These are phyloP conservation scores for Aristolochia californica DNA, from an alignment of 164 flowering plant species.

Conservation along the genomic window DNA sequence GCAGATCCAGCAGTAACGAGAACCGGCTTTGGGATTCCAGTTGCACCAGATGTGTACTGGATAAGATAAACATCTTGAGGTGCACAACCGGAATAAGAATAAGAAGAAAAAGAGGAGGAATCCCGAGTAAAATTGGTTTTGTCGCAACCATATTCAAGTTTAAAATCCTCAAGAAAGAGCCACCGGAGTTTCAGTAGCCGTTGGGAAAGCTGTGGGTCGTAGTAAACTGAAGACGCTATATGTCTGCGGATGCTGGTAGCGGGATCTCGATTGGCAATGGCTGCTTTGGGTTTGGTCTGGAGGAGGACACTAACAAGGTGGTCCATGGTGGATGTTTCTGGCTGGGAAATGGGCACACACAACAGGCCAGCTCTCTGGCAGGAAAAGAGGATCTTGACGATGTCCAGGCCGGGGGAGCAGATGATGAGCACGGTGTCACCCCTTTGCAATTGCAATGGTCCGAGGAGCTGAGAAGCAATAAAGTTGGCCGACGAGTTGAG, in stretches of 20 bases:
- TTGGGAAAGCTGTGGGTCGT: conserved; percentile 13
- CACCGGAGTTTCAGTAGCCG: conserved; percentile 29
- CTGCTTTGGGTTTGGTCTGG: conserved; percentile 58
- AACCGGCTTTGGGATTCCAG: conserved; percentile 63
- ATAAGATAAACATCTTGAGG: conserved; percentile 44
- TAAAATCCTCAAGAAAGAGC: conserved; percentile 33
- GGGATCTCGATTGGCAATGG: conserved; percentile 31
- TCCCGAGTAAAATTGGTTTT: not conserved
- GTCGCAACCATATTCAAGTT: not conserved
- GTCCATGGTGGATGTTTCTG: conserved; percentile 16
- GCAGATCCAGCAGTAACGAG: conserved; percentile 70
- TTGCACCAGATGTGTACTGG: conserved; percentile 72
- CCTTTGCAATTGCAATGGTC: conserved; percentile 22
- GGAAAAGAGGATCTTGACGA: conserved; percentile 47
- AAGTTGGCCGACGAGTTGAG: conserved; percentile 31
- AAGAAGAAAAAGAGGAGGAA: not conserved
- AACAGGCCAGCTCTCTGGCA: conserved; percentile 69
- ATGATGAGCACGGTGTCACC: conserved; percentile 50
- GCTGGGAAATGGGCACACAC: conserved; percentile 42
- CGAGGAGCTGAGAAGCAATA: conserved; percentile 31
- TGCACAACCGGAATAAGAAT: conserved; percentile 34
- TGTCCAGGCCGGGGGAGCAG: conserved; percentile 58
- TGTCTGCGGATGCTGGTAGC: conserved; percentile 22
- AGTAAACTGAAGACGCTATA: conserved; percentile 19
- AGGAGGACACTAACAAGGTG: conserved; percentile 45